These are phyloP conservation scores for Triticum turgidum DNA, from an alignment of 176 grass and related monocot genomes.

Conservation along the genomic window DNA sequence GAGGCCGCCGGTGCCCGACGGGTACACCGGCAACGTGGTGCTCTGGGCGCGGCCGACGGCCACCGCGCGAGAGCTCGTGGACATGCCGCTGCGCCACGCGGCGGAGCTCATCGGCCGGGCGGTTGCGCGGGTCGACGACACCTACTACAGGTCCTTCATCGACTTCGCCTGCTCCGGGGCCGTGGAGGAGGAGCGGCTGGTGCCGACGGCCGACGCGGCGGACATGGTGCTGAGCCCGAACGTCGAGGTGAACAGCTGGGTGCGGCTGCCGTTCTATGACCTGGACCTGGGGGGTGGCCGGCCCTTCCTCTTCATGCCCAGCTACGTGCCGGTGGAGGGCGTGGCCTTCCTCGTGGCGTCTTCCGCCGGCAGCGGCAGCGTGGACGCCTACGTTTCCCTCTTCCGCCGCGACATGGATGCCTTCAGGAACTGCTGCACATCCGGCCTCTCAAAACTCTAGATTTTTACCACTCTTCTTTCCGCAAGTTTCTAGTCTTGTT, in stretches of 20 bases:
- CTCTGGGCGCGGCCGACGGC: neutral
- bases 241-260: neutral
- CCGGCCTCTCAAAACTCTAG: neutral
- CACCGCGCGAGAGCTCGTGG: neutral
- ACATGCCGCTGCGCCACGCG: neutral
- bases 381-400: neutral
- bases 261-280: neutral
- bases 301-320: neutral
- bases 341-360: neutral
- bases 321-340: neutral
- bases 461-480: neutral
- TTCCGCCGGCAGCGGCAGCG: no score
- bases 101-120: neutral
- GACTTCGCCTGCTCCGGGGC: neutral
- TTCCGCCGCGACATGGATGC: neutral
- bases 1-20: neutral
- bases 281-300: neutral
- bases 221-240: neutral
- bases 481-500: no score
- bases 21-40: neutral
- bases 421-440: neutral
- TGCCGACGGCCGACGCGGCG: neutral
- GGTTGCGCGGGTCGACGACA: neutral
- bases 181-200: neutral
- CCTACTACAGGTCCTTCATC: neutral